Percentiles rank a stretch among this genome's conserved stretches.
These are phyloP conservation scores for Capsella bursapastoris DNA, from an alignment of 345 rosid genomes.

Conservation along the genomic window DNA sequence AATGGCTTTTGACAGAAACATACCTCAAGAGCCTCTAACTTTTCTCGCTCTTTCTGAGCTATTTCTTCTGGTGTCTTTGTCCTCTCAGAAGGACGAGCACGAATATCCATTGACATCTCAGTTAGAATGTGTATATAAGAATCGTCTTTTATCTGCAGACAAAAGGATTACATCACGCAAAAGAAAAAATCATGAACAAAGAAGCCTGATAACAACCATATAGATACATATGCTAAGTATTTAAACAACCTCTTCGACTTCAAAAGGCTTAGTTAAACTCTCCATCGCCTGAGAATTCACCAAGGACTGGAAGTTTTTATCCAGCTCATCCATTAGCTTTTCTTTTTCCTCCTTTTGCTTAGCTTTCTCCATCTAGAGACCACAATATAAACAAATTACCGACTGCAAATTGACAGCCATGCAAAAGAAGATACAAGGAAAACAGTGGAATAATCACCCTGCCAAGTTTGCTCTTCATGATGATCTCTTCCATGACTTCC, in stretches of 20 bases:
- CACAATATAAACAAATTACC: conserved; percentile 13
- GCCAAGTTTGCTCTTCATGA: conserved; percentile 92
- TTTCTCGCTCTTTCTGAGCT: conserved; percentile 91
- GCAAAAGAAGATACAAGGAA: conserved; percentile 24
- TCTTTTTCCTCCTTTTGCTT: conserved; percentile 84
- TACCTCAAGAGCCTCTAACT: conserved; percentile 83
- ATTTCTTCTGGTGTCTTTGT: conserved; percentile 93
- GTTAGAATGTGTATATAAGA: conserved; percentile 64
- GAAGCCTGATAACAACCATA: conserved; percentile 8
- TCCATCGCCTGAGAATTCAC: conserved; percentile 61
- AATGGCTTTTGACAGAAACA: conserved; percentile 19
- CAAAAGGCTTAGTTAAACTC: conserved; percentile 65
- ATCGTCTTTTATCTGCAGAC: conserved; percentile 57
- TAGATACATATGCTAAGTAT: background rate
- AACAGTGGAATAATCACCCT: conserved; percentile 56
- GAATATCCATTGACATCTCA: conserved; percentile 66
- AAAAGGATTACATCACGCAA: conserved; percentile 21
- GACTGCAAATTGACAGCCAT: conserved; percentile 5
- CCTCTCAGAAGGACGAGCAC: conserved; percentile 84
- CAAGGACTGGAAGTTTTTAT: conserved; percentile 68
- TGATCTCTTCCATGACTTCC: conserved; percentile 90
- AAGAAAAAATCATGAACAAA: conserved; percentile 15
- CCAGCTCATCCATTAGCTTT: conserved; percentile 78
- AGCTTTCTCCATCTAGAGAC: conserved; percentile 80
- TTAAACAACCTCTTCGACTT: conserved; percentile 11